phyloP scores from a whole-genome alignment of 306 rosid genomes.

The Lathyrus tuberosus region DNA sequence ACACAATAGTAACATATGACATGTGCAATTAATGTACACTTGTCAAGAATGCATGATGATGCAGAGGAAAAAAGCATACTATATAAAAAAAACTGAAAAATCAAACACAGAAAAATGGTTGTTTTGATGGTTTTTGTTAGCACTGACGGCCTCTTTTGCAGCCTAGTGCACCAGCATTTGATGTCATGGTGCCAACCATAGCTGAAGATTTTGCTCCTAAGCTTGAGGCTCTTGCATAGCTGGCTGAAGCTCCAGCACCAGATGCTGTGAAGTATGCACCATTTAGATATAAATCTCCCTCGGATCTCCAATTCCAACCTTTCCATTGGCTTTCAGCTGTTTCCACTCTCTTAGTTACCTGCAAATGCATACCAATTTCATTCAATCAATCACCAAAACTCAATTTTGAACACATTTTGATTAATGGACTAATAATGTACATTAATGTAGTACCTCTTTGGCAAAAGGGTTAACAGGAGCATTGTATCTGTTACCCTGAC shows the following conservation, averaged over 20 bases:
- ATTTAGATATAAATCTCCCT: conserved; percentile 81
- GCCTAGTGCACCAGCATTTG: conserved; percentile 74
- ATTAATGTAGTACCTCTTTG: conserved; percentile 67
- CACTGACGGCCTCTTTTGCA: conserved; percentile 83
- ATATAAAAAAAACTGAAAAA: conserved; percentile 44
- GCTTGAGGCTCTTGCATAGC: conserved; percentile 98
- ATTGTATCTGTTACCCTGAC: conserved; percentile 96
- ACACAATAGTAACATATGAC: conserved; percentile 52
- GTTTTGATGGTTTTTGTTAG: conserved; percentile 47
- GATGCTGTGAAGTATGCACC: conserved; percentile 97
- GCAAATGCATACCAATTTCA: conserved; percentile 8
- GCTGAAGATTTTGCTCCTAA: conserved; percentile 96
- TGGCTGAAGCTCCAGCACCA: conserved; percentile 95
- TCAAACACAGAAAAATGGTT: conserved; percentile 42
- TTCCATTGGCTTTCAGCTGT: conserved; percentile 68
- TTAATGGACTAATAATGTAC: background rate
- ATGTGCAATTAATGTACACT: conserved; percentile 88
- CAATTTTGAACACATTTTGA: background rate
- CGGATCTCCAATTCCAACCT: conserved; percentile 97
- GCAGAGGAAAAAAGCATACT: conserved; percentile 37
- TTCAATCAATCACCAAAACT: conserved; percentile 15
- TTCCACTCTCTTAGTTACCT: conserved; percentile 97
- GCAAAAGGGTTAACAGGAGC: conserved; percentile 88
- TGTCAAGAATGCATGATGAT: conserved; percentile 56
- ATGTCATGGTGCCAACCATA: conserved; percentile 88